Evolutionary conservation across 441 rosid genomes (phyloP).

Genomic region (Erodium trifolium): DNA sequence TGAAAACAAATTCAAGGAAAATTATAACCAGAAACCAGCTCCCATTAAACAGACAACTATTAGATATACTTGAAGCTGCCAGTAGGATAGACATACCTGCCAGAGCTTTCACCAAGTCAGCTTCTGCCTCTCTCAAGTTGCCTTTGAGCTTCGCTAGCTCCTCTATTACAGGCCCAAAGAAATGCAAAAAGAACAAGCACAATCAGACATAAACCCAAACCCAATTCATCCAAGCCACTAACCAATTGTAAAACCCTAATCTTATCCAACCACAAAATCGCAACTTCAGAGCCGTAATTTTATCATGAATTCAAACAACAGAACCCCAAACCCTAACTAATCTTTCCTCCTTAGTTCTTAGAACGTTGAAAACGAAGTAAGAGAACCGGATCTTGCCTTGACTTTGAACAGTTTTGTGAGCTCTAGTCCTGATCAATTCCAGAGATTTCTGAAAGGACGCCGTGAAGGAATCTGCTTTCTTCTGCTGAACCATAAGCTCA

Average conservation of each 20-base stretch:
- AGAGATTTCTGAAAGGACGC: slow-evolving; percentile 39
- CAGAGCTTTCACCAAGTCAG: slow-evolving; percentile 60
- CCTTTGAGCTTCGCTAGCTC: slow-evolving; percentile 42
- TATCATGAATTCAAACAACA: neutral
- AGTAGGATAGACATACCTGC: slow-evolving; percentile 38
- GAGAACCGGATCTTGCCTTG: slow-evolving; percentile 35
- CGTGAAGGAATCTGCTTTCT: slow-evolving; percentile 38
- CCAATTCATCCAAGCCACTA: too few species aligned
- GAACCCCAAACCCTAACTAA: slow-evolving; percentile 13
- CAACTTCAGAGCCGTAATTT: neutral
- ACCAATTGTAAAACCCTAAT: slow-evolving; percentile 4
- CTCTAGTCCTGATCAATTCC: slow-evolving; percentile 37
- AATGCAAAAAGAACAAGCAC: neutral
- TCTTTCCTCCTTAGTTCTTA: neutral
- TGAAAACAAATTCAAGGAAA: neutral
- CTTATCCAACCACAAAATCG: neutral
- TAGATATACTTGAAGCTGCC: neutral
- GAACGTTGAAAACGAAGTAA: neutral
- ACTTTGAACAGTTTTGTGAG: slow-evolving; percentile 36
- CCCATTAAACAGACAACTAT: neutral
- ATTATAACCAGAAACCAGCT: neutral
- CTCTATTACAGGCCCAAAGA: slow-evolving; percentile 28
- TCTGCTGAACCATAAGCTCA: slow-evolving; percentile 33
- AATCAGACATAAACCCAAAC: neutral
- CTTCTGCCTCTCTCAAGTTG: slow-evolving; percentile 59